Conservation (phyloP, 179 eudicot species). For the Drosera spatulata region DNA sequence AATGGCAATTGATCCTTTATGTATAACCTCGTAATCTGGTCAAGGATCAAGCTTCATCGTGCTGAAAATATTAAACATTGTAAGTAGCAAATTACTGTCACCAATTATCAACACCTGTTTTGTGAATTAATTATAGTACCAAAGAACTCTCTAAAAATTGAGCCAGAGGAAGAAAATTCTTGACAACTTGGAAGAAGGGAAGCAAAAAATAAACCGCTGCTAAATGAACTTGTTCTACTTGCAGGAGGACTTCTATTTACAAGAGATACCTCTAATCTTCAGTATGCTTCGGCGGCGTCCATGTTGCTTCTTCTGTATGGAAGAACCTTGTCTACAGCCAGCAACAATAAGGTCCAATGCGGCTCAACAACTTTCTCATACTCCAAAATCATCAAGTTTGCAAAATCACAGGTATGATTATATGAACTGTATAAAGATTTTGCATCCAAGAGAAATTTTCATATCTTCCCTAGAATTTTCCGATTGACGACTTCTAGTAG, state of each 20-base stretch:
- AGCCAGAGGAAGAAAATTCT: too few species aligned
- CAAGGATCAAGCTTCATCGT: too few species aligned
- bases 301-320: conserved; percentile 31
- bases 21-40: too few species aligned
- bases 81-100: too few species aligned
- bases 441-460: background rate
- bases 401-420: conserved; percentile 30
- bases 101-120: too few species aligned
- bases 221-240: background rate
- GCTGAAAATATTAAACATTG: too few species aligned
- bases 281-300: conserved; percentile 27
- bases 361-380: conserved; percentile 16
- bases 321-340: conserved; percentile 25
- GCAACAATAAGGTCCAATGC: conserved; percentile 18
- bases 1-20: too few species aligned
- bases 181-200: too few species aligned
- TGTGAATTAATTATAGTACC: too few species aligned
- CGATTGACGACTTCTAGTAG: too few species aligned
- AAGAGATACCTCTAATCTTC: conserved; percentile 28
- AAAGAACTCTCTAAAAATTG: too few species aligned
- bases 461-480: too few species aligned
- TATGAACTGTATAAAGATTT: conserved; percentile 8
- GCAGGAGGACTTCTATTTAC: conserved; percentile 33
- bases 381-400: conserved; percentile 19
- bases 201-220: background rate